Conservation (phyloP, 768 basidiomycete genomes). For the Termitomyces sp. region DNA sequence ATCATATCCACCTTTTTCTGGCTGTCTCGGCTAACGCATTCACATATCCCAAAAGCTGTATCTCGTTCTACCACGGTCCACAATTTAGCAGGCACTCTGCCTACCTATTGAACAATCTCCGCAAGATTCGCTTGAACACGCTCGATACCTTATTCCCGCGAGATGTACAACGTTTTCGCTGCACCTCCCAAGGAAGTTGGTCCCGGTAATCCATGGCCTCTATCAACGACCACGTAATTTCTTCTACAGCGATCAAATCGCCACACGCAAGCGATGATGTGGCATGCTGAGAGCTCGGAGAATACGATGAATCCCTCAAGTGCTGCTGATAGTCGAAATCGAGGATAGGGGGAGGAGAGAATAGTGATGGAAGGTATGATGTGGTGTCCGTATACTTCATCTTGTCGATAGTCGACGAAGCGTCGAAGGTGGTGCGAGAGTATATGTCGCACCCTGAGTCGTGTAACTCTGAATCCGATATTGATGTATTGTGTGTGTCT, state of each 20-base stretch:
- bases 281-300: neutral
- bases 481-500: neutral
- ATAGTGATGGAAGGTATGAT: slow-evolving; percentile 4
- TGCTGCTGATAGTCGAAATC: neutral
- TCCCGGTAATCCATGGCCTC: slow-evolving; percentile 24
- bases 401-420: neutral
- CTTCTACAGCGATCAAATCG: slow-evolving; percentile 12
- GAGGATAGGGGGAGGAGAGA: slow-evolving; percentile 1
- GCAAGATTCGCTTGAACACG: slow-evolving; percentile 4
- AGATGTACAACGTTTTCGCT: neutral
- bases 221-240: slow-evolving; percentile 22
- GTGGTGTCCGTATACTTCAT: neutral
- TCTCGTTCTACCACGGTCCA: neutral
- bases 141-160: neutral
- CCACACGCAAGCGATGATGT: neutral
- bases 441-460: slow-evolving; percentile 1
- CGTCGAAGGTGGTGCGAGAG: neutral
- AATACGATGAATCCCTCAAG: neutral
- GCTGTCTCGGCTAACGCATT: neutral
- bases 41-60: neutral
- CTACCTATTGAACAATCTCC: slow-evolving; percentile 5
- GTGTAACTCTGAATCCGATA: neutral
- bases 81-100: neutral
- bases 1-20: neutral
- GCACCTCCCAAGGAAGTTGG: neutral